These are phyloP conservation scores for thale cress (Arabidopsis thaliana) DNA, from an alignment of 345 rosid genomes.

Conservation along the genomic window DNA sequence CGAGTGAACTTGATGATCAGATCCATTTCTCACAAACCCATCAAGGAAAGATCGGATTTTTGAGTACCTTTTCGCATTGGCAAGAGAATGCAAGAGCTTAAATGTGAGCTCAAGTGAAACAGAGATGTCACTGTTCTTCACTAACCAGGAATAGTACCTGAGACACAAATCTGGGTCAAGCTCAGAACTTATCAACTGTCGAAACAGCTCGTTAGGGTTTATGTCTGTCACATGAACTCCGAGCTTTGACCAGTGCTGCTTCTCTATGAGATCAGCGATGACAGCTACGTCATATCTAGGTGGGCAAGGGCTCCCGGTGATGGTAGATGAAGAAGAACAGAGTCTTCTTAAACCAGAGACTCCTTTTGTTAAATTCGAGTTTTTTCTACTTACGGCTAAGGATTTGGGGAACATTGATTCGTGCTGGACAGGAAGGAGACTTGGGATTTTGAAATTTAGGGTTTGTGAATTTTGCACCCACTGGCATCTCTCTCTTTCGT, in stretches of 20 bases:
- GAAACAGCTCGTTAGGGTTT: conserved; percentile 49
- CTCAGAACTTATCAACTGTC: conserved; percentile 55
- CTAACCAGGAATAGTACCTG: conserved; percentile 68
- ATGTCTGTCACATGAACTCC: conserved; percentile 46
- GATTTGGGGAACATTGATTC: conserved; percentile 34
- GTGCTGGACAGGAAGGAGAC: conserved; percentile 21
- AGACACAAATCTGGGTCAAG: conserved; percentile 61
- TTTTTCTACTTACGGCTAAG: neutral
- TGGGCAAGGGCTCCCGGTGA: neutral
- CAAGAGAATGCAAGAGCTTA: conserved; percentile 57
- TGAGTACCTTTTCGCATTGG: conserved; percentile 54
- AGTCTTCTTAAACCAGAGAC: neutral
- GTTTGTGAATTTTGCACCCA: neutral
- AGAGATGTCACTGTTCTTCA: conserved; percentile 49
- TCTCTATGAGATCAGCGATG: conserved; percentile 55
- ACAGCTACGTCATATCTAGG: conserved; percentile 27
- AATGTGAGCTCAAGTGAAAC: conserved; percentile 56
- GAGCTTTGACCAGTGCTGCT: conserved; percentile 70
- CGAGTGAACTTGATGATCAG: conserved; percentile 52
- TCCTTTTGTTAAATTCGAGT: neutral
- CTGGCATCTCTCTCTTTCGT: neutral
- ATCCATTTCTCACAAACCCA: conserved; percentile 53
- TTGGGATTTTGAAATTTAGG: conserved; percentile 16
- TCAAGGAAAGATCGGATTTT: conserved; percentile 73
- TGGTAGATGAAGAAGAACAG: conserved; percentile 18